Evolutionary conservation across 2,329 filamentous ascomycete species (phyloP).

Genomic region (Colletotrichum sp.): DNA sequence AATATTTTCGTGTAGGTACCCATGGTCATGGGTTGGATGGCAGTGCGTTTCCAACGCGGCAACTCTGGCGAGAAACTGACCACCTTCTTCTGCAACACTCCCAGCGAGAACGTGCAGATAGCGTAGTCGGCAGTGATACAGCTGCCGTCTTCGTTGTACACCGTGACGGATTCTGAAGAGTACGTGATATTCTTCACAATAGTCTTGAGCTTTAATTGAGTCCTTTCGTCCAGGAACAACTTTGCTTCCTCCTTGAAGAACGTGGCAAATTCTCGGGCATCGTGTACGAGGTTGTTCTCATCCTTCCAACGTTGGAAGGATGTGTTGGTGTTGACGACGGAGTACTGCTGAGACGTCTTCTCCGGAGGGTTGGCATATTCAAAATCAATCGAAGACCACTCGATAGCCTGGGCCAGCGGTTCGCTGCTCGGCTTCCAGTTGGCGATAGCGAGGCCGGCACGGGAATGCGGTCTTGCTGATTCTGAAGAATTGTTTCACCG

Average conservation of each 20-base stretch:
- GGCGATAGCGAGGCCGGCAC: constrained; percentile 61
- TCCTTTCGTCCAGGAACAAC: constrained; percentile 58
- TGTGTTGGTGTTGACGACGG: constrained; percentile 60
- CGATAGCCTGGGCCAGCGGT: constrained; percentile 60
- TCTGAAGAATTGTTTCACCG: constrained; percentile 59
- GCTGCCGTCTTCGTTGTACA: constrained; percentile 56
- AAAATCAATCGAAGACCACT: constrained; percentile 65
- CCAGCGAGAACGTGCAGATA: constrained; percentile 70
- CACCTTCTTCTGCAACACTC: constrained; percentile 67
- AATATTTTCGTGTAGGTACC: constrained; percentile 78
- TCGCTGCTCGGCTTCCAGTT: constrained; percentile 66
- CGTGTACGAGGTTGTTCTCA: constrained; percentile 64
- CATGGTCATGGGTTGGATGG: constrained; percentile 69
- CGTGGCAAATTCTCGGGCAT: constrained; percentile 64
- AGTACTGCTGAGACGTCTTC: constrained; percentile 58
- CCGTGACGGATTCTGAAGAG: constrained; percentile 52
- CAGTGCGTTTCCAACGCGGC: constrained; percentile 67
- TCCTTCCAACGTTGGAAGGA: constrained; percentile 68
- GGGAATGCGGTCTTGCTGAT: constrained; percentile 65
- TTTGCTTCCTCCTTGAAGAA: constrained; percentile 61
- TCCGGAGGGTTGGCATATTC: constrained; percentile 64
- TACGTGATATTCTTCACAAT: constrained; percentile 60
- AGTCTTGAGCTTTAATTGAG: constrained; percentile 61
- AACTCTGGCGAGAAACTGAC: constrained; percentile 63
- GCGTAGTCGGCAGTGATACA: constrained; percentile 66